phyloP scores from a whole-genome alignment of 2,329 filamentous ascomycete species.

The Passalora sequoiae region DNA sequence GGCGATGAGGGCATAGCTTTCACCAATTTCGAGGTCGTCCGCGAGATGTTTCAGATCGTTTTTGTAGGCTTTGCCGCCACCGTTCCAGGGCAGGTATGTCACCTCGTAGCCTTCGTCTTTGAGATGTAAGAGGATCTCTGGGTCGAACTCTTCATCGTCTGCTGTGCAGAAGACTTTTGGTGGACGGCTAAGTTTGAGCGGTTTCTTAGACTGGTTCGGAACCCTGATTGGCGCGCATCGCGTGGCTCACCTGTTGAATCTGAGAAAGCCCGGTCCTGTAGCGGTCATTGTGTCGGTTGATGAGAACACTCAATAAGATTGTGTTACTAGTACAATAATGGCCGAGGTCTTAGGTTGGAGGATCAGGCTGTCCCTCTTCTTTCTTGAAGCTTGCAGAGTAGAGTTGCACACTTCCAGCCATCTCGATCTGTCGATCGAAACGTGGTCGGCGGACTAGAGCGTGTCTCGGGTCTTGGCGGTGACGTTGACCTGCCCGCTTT shows the following conservation, averaged over 20 bases:
- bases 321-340: no score
- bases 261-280: slow-evolving; percentile 22
- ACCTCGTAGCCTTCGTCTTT: slow-evolving; percentile 42
- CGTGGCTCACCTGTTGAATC: slow-evolving; percentile 22
- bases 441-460: slow-evolving; percentile 1
- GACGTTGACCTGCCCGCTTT: no score
- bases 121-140: slow-evolving; percentile 36
- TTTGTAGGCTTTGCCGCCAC: slow-evolving; percentile 30
- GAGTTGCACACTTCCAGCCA: no score
- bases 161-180: slow-evolving; percentile 38
- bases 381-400: no score
- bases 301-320: no score
- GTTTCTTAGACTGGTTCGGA: background rate
- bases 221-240: background rate
- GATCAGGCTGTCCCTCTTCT: no score
- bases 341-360: no score
- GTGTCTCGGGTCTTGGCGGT: no score
- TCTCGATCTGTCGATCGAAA: slow-evolving; percentile 8
- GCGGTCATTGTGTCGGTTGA: slow-evolving; percentile 1
- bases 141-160: slow-evolving; percentile 36
- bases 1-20: slow-evolving; percentile 32
- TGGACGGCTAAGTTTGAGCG: slow-evolving; percentile 15
- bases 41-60: slow-evolving; percentile 34
- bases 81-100: slow-evolving; percentile 34
- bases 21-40: slow-evolving; percentile 35